phyloP scores from a whole-genome alignment of 2,329 filamentous ascomycete genomes.

The Lomentospora prolificans region DNA sequence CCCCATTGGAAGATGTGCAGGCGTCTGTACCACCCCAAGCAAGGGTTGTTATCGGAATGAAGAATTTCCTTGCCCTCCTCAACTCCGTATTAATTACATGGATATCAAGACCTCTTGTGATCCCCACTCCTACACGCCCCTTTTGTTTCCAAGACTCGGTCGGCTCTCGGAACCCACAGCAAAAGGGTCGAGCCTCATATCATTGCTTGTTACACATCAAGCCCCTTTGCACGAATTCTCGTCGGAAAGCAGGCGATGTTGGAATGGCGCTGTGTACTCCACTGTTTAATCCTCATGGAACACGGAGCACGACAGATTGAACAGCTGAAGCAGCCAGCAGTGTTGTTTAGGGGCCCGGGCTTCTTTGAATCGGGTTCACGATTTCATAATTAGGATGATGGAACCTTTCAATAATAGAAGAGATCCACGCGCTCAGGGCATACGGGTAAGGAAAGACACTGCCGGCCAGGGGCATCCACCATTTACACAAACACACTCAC shows the following conservation, averaged over 20 bases:
- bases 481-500: neutral
- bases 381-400: too few relatives aligned
- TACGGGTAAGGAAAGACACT: neutral
- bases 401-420: neutral
- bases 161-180: constrained; percentile 4
- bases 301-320: too few relatives aligned
- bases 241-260: neutral
- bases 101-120: neutral
- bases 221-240: constrained; percentile 1
- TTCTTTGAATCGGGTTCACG: neutral
- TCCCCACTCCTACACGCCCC: constrained; percentile 1
- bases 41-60: neutral
- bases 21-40: neutral
- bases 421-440: neutral
- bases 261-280: neutral
- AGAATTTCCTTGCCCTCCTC: neutral
- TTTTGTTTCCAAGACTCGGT: constrained; percentile 5
- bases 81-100: neutral
- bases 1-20: neutral
- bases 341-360: neutral
- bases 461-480: neutral
- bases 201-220: constrained; percentile 6
- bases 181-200: constrained; percentile 3
- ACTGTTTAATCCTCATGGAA: neutral
- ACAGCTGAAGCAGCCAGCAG: neutral